Evolutionary conservation across 257 asterid species (phyloP), one percentile per base, ranked within the genome.

Genomic region (Solanum medicagineum): DNA sequence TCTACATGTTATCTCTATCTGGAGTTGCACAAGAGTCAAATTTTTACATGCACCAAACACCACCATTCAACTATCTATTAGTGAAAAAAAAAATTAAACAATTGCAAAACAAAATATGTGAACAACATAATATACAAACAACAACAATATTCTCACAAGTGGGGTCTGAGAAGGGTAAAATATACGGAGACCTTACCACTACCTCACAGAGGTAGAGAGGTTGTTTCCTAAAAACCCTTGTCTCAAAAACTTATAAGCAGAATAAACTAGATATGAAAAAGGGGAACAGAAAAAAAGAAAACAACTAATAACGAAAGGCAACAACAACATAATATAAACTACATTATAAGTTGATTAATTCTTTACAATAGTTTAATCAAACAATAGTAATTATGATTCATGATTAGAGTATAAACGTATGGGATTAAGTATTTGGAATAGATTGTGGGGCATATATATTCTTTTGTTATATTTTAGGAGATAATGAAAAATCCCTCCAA

Each of bases 1-100:
- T 91, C 91, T 96, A 89, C 98, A 96, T 85, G 86, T 91, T 89
- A 96, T 89, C 92, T 96, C 98, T 84, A 96, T 92, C 99, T 96
- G 98, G 56, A 81, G 10, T 63, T 22, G 4, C n/a, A 29, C 4
- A 22, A 68, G 11, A 14, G 62, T 75, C 62, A 75, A 36, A 69
- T 16, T 49, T 3, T 14, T n/a, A 45, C 81, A 73, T 45, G 81
- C 40, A 73, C 19, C 57, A 73, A 73, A 73, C 80, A 71, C 17
- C 29, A 71, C 19, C 80, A 42, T n/a, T 26, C 44, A 66, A 66
- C 16, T 36, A 36, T 49, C 24, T 49, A 55, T 85, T 62, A 66
- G 68, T 51, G 80, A 26, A 63, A 59, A 51, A 69, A 16, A 71
- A 71, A 29, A n/a, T 40, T 70, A 19, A 8, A 17, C 16, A 69